Conservation (phyloP, 352 stramenopile species). For the Pythium biforme region DNA sequence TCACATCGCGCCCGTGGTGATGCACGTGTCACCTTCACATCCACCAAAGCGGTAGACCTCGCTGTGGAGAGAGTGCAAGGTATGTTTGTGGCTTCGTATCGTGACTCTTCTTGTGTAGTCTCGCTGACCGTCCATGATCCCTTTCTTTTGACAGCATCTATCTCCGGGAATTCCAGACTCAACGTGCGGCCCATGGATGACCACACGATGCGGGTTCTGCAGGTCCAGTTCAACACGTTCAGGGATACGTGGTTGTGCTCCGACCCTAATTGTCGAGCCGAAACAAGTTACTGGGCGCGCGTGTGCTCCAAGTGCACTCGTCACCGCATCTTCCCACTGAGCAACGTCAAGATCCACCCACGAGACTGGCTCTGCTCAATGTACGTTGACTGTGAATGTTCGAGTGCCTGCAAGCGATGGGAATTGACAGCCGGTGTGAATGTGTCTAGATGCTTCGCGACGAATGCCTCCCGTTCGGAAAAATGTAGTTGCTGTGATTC, state of each 20-base stretch:
- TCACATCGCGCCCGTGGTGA: conserved; percentile 14
- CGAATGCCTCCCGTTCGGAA: not conserved
- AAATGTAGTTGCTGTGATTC: conserved; percentile 12
- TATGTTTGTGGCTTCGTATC: conserved; percentile 1
- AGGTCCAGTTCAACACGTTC: conserved; percentile 11
- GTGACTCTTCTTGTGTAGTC: not conserved
- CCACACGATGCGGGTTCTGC: conserved; percentile 9
- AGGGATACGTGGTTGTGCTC: conserved; percentile 60
- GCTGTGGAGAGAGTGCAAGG: conserved; percentile 9
- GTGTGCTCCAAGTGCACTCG: conserved; percentile 47
- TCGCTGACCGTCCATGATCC: too few relatives aligned
- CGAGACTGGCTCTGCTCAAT: conserved; percentile 71
- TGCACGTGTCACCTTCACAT: conserved; percentile 13
- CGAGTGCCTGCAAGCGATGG: too few relatives aligned
- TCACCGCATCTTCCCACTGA: conserved; percentile 52
- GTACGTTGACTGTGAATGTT: conserved; percentile 29
- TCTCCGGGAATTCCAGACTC: not conserved
- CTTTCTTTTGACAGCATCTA: conserved; percentile 1
- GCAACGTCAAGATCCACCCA: conserved; percentile 40
- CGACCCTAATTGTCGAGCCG: conserved; percentile 36
- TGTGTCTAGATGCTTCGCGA: conserved; percentile 9
- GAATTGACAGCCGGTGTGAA: not conserved
- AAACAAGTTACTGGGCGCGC: conserved; percentile 65
- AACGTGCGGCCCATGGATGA: conserved; percentile 14
- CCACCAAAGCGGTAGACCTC: not conserved